These are phyloP conservation scores for Catharanthus roseus DNA, from an alignment of 257 asterid species.

Conservation along the genomic window DNA sequence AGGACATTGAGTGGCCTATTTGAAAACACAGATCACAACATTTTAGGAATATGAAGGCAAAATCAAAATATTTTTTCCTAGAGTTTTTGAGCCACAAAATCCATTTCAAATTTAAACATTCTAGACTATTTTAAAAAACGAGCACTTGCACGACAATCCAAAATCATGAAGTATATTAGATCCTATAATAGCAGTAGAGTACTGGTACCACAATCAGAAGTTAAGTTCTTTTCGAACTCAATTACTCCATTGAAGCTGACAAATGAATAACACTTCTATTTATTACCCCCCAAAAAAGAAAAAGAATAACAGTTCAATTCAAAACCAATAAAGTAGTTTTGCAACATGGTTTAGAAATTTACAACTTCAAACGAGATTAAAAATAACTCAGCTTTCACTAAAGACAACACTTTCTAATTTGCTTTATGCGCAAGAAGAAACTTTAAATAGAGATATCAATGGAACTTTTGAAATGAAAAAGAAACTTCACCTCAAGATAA, in stretches of 20 bases:
- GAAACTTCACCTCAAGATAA: conserved; percentile 28
- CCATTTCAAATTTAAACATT: neutral
- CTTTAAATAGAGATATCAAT: neutral
- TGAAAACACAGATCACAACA: neutral
- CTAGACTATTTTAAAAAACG: neutral
- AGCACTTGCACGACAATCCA: neutral
- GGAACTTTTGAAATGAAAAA: neutral
- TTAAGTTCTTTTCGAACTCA: neutral
- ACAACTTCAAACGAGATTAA: neutral
- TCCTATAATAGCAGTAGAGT: neutral
- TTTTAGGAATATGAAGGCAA: neutral
- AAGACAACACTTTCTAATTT: neutral
- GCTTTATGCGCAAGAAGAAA: neutral
- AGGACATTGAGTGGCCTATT: neutral
- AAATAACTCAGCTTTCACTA: neutral
- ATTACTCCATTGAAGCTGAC: neutral
- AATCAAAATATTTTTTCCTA: neutral
- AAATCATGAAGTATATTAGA: neutral
- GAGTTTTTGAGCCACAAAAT: neutral
- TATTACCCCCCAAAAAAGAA: too few species aligned
- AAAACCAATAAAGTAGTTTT: neutral
- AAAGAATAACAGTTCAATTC: neutral
- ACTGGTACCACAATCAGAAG: neutral
- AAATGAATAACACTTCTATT: neutral
- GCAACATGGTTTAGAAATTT: neutral